Conservation (phyloP, 371 early-diverging fungal genomes). For the Mucor plumbeus region DNA sequence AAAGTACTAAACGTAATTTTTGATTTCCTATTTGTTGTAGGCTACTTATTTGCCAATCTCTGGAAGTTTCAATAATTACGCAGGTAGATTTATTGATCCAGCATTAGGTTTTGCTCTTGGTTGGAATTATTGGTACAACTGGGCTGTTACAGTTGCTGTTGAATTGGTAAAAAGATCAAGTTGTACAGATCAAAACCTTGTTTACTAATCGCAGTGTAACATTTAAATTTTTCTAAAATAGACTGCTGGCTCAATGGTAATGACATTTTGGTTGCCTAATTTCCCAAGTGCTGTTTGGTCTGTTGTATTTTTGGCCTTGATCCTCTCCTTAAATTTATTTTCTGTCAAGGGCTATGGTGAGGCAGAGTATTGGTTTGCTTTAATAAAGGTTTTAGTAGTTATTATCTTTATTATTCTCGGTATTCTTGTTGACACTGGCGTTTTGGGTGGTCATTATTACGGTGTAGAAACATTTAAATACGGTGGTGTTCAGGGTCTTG, state of each 20-base stretch:
- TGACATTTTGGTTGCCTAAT: conserved; percentile 75
- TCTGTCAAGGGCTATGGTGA: conserved; percentile 64
- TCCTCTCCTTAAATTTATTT: conserved; percentile 57
- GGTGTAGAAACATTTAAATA: conserved; percentile 34
- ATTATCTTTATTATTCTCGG: conserved; percentile 74
- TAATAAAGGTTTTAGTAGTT: conserved; percentile 69
- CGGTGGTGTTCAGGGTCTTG: conserved; percentile 44
- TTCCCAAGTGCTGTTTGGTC: conserved; percentile 61
- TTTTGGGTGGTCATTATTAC: conserved; percentile 49
- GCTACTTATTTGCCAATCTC: conserved; percentile 81
- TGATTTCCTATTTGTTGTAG: conserved; percentile 13
- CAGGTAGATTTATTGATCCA: conserved; percentile 83
- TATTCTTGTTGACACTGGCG: conserved; percentile 57
- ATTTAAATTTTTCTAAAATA: conserved; percentile 2
- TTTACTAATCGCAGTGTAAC: conserved; percentile 9
- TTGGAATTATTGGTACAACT: conserved; percentile 80
- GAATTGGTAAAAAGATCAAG: conserved; percentile 50
- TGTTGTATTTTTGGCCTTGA: conserved; percentile 46
- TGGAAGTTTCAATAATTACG: conserved; percentile 87
- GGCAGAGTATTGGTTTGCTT: conserved; percentile 75
- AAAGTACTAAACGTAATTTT: not conserved
- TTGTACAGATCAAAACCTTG: conserved; percentile 8
- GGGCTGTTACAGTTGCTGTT: conserved; percentile 83
- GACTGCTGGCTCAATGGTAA: conserved; percentile 45
- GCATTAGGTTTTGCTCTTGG: conserved; percentile 87